These are phyloP conservation scores for Cyberlindnera sargentensis DNA, from an alignment of 805 yeast species.

Conservation along the genomic window DNA sequence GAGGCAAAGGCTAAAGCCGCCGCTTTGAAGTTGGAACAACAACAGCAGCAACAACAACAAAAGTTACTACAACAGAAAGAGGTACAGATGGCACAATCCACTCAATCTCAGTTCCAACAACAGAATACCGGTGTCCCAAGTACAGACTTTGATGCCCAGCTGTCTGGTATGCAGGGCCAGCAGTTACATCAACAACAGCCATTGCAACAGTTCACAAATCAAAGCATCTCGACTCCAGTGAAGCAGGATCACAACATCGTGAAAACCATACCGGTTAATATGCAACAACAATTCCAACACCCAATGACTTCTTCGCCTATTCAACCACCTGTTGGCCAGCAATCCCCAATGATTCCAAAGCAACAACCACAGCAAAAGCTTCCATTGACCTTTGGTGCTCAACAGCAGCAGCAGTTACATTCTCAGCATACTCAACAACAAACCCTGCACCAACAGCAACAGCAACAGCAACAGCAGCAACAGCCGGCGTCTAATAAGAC, in stretches of 20 bases:
- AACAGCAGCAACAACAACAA: conserved; percentile 34
- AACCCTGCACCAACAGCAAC: not conserved
- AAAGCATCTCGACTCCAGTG: not conserved
- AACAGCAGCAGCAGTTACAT: conserved; percentile 2
- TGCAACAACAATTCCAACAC: conserved; percentile 4
- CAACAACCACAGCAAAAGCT: conserved; percentile 2
- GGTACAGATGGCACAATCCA: conserved; percentile 17
- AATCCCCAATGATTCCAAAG: not conserved
- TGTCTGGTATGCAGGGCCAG: not conserved
- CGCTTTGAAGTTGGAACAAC: conserved; percentile 44
- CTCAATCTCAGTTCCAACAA: conserved; percentile 12
- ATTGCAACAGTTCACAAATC: not conserved
- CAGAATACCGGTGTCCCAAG: conserved; percentile 1
- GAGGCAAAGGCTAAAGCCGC: conserved; percentile 54
- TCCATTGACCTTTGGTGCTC: not conserved
- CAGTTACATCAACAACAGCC: conserved; percentile 3
- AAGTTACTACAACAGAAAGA: conserved; percentile 24
- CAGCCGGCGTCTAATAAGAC: conserved; percentile 6
- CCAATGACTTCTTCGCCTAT: not conserved
- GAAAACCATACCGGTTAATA: not conserved
- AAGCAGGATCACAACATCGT: not conserved
- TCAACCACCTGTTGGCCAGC: not conserved
- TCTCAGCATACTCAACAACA: not conserved
- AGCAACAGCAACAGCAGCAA: not conserved
- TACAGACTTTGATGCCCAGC: not conserved